Evolutionary conservation across 345 rosid genomes (phyloP).

Genomic region (Chamaenerion angustifolium): DNA sequence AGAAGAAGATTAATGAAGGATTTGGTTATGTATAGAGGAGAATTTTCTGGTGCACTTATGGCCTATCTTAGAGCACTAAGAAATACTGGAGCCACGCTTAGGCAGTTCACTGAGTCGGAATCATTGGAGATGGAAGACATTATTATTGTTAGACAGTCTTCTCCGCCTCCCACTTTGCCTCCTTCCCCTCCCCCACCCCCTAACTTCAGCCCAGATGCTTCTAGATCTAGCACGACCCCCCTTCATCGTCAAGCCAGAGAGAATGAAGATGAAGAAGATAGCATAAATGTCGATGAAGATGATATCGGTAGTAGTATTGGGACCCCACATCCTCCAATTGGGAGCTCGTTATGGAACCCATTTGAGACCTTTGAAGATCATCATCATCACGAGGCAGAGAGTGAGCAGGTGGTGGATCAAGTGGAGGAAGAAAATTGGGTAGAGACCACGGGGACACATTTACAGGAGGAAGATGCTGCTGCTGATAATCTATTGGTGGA

Average conservation of each 20-base stretch:
- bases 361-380: constrained; percentile 37
- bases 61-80: constrained; percentile 69
- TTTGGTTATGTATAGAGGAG: constrained; percentile 45
- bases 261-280: constrained; percentile 27
- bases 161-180: constrained; percentile 51
- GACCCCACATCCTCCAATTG: constrained; percentile 29
- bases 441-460: constrained; percentile 43
- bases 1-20: constrained; percentile 77
- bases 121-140: constrained; percentile 50
- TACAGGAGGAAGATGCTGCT: constrained; percentile 43
- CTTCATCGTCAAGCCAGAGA: constrained; percentile 8
- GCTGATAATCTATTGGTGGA: constrained; percentile 28
- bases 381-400: constrained; percentile 12
- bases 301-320: constrained; percentile 22
- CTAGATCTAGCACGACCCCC: constrained; percentile 12
- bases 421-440: constrained; percentile 54
- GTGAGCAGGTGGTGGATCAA: constrained; percentile 15
- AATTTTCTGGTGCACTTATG: constrained; percentile 70
- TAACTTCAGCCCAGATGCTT: constrained; percentile 41
- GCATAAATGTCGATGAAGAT: constrained; percentile 24
- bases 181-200: constrained; percentile 76
- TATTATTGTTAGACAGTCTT: constrained; percentile 15
- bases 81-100: constrained; percentile 78
- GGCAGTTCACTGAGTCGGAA: constrained; percentile 87
- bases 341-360: constrained; percentile 32